Evolutionary conservation across 495 filamentous ascomycete species (phyloP).

Genomic region (Bacidia gigantensis): DNA sequence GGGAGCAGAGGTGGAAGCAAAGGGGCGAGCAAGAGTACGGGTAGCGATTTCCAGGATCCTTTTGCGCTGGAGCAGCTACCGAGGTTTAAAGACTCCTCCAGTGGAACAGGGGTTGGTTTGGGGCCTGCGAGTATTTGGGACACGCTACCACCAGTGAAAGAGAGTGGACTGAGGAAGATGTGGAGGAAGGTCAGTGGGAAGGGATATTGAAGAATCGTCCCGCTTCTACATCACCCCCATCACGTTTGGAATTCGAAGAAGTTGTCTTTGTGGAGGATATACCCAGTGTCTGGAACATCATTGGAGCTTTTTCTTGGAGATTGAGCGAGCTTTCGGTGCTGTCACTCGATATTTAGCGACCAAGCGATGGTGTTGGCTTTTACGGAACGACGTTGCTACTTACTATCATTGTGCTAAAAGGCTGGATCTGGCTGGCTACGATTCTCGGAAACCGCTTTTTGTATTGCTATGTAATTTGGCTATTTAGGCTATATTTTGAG

Average conservation of each 20-base stretch:
- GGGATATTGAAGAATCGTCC: slow-evolving; percentile 7
- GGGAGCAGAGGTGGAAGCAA: background rate
- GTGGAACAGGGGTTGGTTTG: slow-evolving; percentile 17
- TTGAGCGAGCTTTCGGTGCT: background rate
- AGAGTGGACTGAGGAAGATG: slow-evolving; percentile 38
- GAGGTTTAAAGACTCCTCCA: slow-evolving; percentile 32
- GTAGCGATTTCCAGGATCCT: too few species aligned
- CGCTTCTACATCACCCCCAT: too few species aligned
- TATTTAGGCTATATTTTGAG: background rate
- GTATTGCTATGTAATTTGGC: background rate
- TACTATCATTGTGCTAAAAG: too few species aligned
- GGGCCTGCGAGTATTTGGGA: slow-evolving; percentile 28
- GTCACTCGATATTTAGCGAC: background rate
- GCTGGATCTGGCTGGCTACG: slow-evolving; percentile 1
- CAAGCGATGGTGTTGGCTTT: background rate
- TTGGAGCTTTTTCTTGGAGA: background rate
- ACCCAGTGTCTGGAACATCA: background rate
- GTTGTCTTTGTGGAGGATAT: background rate
- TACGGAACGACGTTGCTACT: too few species aligned
- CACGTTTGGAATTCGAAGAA: too few species aligned
- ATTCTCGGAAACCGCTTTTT: background rate
- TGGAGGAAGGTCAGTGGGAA: slow-evolving; percentile 35
- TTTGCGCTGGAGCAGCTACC: slow-evolving; percentile 39
- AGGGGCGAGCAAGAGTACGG: slow-evolving; percentile 27
- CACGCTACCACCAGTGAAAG: slow-evolving; percentile 24